A percentile compares a stretch with the other conserved stretches of the same genome.
phyloP scores from a whole-genome alignment of 306 rosid species.

The Citrullus mucosospermus region DNA sequence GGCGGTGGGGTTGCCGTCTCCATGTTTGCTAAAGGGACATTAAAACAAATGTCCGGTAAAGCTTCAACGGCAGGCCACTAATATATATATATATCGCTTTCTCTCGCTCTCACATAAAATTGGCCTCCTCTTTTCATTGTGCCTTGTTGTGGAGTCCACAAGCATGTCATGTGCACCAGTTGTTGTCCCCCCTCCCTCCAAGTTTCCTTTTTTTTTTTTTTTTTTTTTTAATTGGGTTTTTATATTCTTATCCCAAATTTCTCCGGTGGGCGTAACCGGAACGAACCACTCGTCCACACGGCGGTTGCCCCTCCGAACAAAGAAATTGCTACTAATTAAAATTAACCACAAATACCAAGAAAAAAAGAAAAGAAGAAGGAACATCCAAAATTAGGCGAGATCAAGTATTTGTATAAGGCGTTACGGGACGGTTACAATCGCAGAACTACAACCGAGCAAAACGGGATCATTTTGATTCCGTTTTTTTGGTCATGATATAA shows the following conservation, averaged over 20 bases:
- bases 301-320: neutral
- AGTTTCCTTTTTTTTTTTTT: neutral
- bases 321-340: neutral
- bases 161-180: conserved; percentile 11
- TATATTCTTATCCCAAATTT: neutral
- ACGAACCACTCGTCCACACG: neutral
- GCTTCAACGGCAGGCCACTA: neutral
- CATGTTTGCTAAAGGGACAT: too few relatives aligned
- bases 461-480: neutral
- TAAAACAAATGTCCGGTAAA: neutral
- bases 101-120: conserved; percentile 3
- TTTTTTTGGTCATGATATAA: neutral
- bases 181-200: neutral
- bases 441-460: neutral
- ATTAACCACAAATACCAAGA: neutral
- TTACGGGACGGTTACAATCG: neutral
- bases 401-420: neutral
- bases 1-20: neutral
- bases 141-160: conserved; percentile 5
- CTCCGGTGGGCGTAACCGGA: neutral
- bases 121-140: neutral
- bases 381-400: neutral
- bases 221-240: neutral
- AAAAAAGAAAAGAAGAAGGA: neutral
- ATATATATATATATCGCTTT: neutral